These are phyloP conservation scores for Sodiomyces alkalinus DNA, from an alignment of 2,329 filamentous ascomycete genomes.

Conservation along the genomic window DNA sequence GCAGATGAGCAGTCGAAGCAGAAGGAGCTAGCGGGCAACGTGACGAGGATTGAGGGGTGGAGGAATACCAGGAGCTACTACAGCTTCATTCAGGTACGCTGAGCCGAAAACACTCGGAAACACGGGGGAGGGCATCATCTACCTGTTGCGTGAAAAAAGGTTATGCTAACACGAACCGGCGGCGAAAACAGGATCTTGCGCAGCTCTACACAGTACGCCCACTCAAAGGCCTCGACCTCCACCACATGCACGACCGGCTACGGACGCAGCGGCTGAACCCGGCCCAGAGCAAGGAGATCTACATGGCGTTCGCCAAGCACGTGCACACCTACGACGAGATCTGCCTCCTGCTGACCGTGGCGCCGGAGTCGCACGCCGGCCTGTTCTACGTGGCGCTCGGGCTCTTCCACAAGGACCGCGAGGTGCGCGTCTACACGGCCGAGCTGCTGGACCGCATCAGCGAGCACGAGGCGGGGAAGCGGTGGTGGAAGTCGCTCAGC, in stretches of 20 bases:
- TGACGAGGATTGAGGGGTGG: constrained; percentile 92
- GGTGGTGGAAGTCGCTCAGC: constrained; percentile 81
- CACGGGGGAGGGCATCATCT: too few species aligned
- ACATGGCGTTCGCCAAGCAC: constrained; percentile 60
- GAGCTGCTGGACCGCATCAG: constrained; percentile 70
- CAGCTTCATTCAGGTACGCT: constrained; percentile 69
- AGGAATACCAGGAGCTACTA: constrained; percentile 91
- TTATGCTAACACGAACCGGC: neutral
- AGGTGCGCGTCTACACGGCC: constrained; percentile 63
- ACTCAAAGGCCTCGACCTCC: constrained; percentile 69
- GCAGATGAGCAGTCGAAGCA: constrained; percentile 65
- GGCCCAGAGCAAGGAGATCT: constrained; percentile 67
- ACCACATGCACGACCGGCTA: constrained; percentile 85
- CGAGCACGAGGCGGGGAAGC: constrained; percentile 77
- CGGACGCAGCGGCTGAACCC: constrained; percentile 66
- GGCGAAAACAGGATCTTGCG: constrained; percentile 39
- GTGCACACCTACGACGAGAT: constrained; percentile 75
- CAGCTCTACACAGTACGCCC: constrained; percentile 50
- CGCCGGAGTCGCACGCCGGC: constrained; percentile 73
- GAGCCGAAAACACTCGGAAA: neutral
- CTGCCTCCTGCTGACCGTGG: constrained; percentile 66
- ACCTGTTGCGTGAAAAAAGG: too few species aligned
- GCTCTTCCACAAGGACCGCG: constrained; percentile 74
- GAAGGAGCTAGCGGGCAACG: constrained; percentile 79
- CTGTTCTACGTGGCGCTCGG: constrained; percentile 86